These are phyloP conservation scores for Ganoderma multipileum DNA, from an alignment of 1,284 basidiomycete species.

Conservation along the genomic window DNA sequence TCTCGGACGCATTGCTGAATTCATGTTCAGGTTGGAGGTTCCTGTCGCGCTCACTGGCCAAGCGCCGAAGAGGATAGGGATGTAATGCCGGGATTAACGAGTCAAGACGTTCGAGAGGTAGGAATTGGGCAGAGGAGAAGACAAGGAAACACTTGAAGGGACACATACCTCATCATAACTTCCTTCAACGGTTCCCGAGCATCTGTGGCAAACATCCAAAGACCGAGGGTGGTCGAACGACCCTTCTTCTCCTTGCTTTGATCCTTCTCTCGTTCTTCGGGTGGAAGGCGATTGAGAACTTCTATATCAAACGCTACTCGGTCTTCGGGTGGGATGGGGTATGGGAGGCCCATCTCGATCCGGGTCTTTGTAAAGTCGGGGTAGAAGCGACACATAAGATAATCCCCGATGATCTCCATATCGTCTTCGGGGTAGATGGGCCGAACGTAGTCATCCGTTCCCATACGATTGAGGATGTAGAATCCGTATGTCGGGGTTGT, in stretches of 20 bases:
- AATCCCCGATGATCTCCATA: conserved; percentile 66
- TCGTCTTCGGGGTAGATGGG: conserved; percentile 83
- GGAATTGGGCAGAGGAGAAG: neutral
- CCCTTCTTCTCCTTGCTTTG: conserved; percentile 55
- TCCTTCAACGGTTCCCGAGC: conserved; percentile 74
- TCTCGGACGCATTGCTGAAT: neutral
- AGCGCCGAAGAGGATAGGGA: neutral
- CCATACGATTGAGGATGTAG: conserved; percentile 87
- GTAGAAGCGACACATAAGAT: conserved; percentile 80
- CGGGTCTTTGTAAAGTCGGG: conserved; percentile 69
- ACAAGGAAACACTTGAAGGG: neutral
- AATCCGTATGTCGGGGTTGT: conserved; percentile 85
- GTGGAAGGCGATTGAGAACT: conserved; percentile 33
- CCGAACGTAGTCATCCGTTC: conserved; percentile 84
- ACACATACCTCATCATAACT: conserved; percentile 66
- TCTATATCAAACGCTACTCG: conserved; percentile 36
- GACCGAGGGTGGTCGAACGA: conserved; percentile 66
- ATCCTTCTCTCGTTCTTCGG: conserved; percentile 28
- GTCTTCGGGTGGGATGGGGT: conserved; percentile 36
- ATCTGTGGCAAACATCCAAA: conserved; percentile 82
- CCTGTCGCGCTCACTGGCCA: neutral
- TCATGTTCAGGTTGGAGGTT: neutral
- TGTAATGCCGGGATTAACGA: neutral
- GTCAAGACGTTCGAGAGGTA: neutral
- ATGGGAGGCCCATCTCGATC: conserved; percentile 45